Conservation (phyloP, 768 basidiomycete species). For the Boletus vermiculosoides region DNA sequence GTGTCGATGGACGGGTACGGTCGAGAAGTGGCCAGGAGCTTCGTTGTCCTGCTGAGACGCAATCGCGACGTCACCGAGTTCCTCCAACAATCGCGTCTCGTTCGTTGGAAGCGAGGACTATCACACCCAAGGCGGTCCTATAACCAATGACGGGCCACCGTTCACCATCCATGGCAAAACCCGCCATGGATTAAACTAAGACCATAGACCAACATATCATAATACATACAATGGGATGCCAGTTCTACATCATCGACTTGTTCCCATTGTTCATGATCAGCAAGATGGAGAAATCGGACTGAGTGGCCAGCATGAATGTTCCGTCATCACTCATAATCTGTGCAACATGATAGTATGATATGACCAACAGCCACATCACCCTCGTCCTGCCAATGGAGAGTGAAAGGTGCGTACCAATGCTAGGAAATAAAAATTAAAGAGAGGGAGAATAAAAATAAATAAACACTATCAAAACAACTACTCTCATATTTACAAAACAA, state of each 20-base stretch:
- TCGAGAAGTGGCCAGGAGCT: too few species aligned
- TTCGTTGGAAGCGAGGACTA: too few species aligned
- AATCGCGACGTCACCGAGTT: not conserved
- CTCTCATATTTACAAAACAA: too few species aligned
- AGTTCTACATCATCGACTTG: not conserved
- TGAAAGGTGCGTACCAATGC: too few species aligned
- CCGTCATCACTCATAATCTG: too few species aligned
- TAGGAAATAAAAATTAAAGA: not conserved
- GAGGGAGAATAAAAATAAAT: not conserved
- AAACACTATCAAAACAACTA: not conserved
- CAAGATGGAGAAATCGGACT: too few species aligned
- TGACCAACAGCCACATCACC: not conserved
- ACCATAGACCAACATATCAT: too few species aligned
- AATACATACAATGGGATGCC: not conserved
- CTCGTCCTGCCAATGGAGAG: not conserved
- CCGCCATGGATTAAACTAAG: too few species aligned
- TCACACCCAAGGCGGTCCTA: too few species aligned
- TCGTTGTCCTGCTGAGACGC: not conserved
- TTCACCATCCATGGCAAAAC: not conserved
- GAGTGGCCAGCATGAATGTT: too few species aligned
- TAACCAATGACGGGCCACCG: not conserved
- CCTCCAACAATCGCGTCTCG: not conserved
- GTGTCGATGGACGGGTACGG: too few species aligned
- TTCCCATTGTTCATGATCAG: too few species aligned
- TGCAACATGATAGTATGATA: not conserved